A percentile compares a stretch with the other conserved stretches of the same genome.
Evolutionary conservation across 139 green algal species (phyloP).

Genomic region (Coelastrella sp.): DNA sequence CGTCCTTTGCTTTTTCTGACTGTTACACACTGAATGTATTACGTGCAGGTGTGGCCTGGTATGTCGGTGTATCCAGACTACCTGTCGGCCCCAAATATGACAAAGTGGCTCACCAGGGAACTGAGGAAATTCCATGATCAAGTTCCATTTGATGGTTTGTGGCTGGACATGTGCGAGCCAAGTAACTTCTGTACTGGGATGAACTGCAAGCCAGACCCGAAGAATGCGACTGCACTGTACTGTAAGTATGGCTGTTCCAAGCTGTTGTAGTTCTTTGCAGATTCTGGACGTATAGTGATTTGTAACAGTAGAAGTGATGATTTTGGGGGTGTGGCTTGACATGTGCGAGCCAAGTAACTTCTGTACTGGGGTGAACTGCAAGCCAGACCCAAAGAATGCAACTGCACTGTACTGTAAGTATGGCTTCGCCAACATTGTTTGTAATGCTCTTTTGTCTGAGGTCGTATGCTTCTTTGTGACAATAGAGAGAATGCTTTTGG

Average conservation of each 20-base stretch:
- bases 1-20: too few species aligned
- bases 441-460: too few species aligned
- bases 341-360: conserved; percentile 87
- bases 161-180: conserved; percentile 78
- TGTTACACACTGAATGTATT: too few species aligned
- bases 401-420: conserved; percentile 28
- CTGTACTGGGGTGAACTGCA: conserved; percentile 59
- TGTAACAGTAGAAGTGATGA: too few species aligned
- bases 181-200: conserved; percentile 82
- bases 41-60: conserved; percentile 41
- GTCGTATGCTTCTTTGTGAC: too few species aligned
- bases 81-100: conserved; percentile 10
- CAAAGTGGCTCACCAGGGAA: conserved; percentile 46
- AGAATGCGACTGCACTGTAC: conserved; percentile 20
- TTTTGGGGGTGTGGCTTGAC: conserved; percentile 34
- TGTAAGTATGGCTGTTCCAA: background rate
- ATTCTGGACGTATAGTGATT: too few species aligned
- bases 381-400: background rate
- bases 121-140: background rate
- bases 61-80: conserved; percentile 38
- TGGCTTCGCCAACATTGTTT: too few species aligned
- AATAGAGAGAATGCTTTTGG: background rate
- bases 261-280: too few species aligned
- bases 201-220: conserved; percentile 34
- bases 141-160: conserved; percentile 30